These are phyloP conservation scores for Teunomyces lycoperdinae DNA, from an alignment of 805 yeast genomes.

Conservation along the genomic window DNA sequence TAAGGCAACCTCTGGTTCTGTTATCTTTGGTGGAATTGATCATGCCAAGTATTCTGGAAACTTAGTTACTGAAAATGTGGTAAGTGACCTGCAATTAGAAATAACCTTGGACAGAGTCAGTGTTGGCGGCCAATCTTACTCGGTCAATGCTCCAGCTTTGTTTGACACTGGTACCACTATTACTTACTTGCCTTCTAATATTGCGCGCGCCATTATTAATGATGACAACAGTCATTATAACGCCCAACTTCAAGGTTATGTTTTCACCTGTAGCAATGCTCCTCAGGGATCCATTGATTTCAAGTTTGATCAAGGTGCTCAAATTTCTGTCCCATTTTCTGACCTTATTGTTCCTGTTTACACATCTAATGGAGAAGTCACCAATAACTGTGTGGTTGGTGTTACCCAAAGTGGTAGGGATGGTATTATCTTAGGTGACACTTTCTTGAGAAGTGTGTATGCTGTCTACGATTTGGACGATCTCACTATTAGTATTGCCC, in stretches of 20 bases:
- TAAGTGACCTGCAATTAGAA: not conserved
- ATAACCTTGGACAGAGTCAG: slow-evolving; percentile 3
- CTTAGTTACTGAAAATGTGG: slow-evolving; percentile 6
- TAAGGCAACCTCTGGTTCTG: slow-evolving; percentile 9
- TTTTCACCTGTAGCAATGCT: slow-evolving; percentile 5
- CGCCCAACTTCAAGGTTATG: not conserved
- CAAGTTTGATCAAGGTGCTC: slow-evolving; percentile 5
- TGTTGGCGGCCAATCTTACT: not conserved
- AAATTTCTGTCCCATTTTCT: slow-evolving; percentile 8
- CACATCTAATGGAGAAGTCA: not conserved
- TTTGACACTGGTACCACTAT: slow-evolving; percentile 11
- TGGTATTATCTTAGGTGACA: slow-evolving; percentile 45
- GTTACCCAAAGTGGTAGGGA: not conserved
- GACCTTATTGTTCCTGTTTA: slow-evolving; percentile 1
- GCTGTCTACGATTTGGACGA: slow-evolving; percentile 54
- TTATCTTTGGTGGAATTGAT: slow-evolving; percentile 23
- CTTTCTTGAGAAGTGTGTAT: slow-evolving; percentile 51
- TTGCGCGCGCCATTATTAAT: not conserved
- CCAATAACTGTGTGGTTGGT: not conserved
- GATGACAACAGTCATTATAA: slow-evolving; percentile 1
- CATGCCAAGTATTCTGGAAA: slow-evolving; percentile 14
- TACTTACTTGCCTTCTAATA: slow-evolving; percentile 5
- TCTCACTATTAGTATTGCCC: slow-evolving; percentile 44
- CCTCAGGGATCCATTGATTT: slow-evolving; percentile 4
- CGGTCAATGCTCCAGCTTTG: slow-evolving; percentile 1